Evolutionary conservation across 305 asterid genomes (phyloP), one percentile per base, ranked within the genome.

Genomic region (Fraxinus sp.): DNA sequence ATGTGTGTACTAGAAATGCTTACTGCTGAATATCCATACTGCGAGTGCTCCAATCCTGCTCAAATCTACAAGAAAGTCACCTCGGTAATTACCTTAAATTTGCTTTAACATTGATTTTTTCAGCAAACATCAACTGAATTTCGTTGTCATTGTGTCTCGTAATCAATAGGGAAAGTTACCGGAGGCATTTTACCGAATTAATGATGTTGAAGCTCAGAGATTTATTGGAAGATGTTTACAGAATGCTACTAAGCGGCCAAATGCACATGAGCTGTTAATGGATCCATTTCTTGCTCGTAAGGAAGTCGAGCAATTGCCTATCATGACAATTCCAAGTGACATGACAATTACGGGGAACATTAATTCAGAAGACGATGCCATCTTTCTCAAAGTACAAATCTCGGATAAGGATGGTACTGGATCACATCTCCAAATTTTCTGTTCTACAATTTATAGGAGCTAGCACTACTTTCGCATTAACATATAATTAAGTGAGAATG

Each of bases 11-110:
- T 94, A 13, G 98, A 94, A 86, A 91, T 94, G 95, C 94, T 94
- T 32, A 93, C 97, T 37, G 86, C 88, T 7, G 97, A 94, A 24
- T 94, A 93, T 81, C 98, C 98, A 0, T 94, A 94, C 79, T 85
- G 84, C 75, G 98, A 94, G 89, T 94, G 98, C 89, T 85, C 94
- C 5, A 94, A 93, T 78, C 91, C 97, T 68, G 97, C 97, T 85
- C 97, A 93, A 80, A 93, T 94, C 18, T 94, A 93, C 89, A 94
- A 91, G 97, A 94, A 93, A 93, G 97, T 93, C 26, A 94, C 95
- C 74, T 87, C 93, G 85, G 97, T 94, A 86, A 89, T 10, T 68
- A 28, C 88, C 80, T 59, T 83, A 4, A 33, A 10, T 33, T 20
- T n/a, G 32, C 26, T 30, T 59, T 4, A 8, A 28, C 24, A 14